Evolutionary conservation across 2,329 filamentous ascomycete genomes (phyloP).

Genomic region (Arthrobotrys sphaeroides): DNA sequence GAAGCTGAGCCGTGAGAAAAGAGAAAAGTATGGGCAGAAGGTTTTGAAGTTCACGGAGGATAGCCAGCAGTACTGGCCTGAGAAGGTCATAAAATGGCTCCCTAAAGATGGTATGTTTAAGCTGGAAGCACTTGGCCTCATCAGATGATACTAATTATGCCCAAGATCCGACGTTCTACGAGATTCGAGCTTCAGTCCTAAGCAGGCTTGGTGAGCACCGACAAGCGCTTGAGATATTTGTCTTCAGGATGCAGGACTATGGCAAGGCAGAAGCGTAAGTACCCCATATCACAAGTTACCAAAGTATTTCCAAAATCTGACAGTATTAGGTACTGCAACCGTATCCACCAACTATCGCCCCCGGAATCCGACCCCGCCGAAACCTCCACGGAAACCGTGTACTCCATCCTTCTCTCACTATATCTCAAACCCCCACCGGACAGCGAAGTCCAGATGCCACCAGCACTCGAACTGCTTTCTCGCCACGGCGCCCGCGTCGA

Average conservation of each 20-base stretch:
- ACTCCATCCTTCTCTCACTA: slow-evolving; percentile 86
- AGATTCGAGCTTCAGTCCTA: slow-evolving; percentile 87
- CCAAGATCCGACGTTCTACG: slow-evolving; percentile 82
- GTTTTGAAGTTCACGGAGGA: slow-evolving; percentile 78
- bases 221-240: slow-evolving; percentile 95
- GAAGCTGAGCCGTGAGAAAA: slow-evolving; percentile 61
- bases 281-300: slow-evolving; percentile 13
- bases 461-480: slow-evolving; percentile 86
- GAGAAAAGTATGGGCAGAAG: slow-evolving; percentile 69
- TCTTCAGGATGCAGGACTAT: slow-evolving; percentile 90
- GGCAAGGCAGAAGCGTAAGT: slow-evolving; percentile 88
- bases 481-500: slow-evolving; percentile 92
- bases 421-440: slow-evolving; percentile 84
- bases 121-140: slow-evolving; percentile 13
- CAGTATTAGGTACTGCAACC: slow-evolving; percentile 80
- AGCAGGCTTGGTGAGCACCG: slow-evolving; percentile 96
- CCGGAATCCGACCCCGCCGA: slow-evolving; percentile 60
- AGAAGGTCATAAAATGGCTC: slow-evolving; percentile 78
- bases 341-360: slow-evolving; percentile 71
- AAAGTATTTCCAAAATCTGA: slow-evolving; percentile 53
- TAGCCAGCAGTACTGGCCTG: slow-evolving; percentile 82
- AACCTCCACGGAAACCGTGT: slow-evolving; percentile 72
- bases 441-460: slow-evolving; percentile 69
- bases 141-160: slow-evolving; percentile 44
- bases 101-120: slow-evolving; percentile 75